Base-by-base conservation (phyloP, 495 filamentous ascomycete species). In the Penicillium bialowiezense region DNA sequence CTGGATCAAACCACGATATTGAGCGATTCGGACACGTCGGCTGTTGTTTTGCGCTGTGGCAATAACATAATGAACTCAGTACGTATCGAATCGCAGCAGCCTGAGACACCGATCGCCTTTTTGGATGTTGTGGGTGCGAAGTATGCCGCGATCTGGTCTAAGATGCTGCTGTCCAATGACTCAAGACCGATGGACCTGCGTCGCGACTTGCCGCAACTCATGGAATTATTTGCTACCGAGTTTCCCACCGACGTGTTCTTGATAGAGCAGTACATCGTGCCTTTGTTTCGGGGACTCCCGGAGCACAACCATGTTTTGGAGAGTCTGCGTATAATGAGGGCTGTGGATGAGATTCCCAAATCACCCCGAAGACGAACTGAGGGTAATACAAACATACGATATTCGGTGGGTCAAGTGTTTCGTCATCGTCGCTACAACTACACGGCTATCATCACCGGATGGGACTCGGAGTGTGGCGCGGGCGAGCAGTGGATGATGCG, bases 341-440 rank as follows among this genome's bases (percentile, higher is more conserved):
- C 80, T 20, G 73, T 76, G 41, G 89, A 92, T 66, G 66, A 70
- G 14, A 77, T 79, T 26, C 72, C 73, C 2, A 88, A 82, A 41
- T 72, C 73, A 31, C 62, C 82, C 36, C 79, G 71, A 45, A 58
- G 61, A 10, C 65, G 79, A 53, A 42, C 58, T 48, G 33, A 67
- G 59, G 53, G 73, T 29, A 56, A 58, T 42, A 55, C 44, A 15
- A 66, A 66, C 18, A 81, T 90, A n/a, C 73, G 63, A 45, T 92
- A 86, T 69, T 80, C 74, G 46, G 80, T 98, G 37, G 93, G 93
- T 3, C 86, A 93, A 54, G 80, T 95, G 2, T 93, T 97, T 61
- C 76, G 73, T 43, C 93, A 97, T 62, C 84, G 75, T 56, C 80
- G 89, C 39, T 97, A 96, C 67, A 65, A 75, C 18, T 96, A 93